Evolutionary conservation across 352 stramenopile species (phyloP).

Genomic region (Pythium periplocum): DNA sequence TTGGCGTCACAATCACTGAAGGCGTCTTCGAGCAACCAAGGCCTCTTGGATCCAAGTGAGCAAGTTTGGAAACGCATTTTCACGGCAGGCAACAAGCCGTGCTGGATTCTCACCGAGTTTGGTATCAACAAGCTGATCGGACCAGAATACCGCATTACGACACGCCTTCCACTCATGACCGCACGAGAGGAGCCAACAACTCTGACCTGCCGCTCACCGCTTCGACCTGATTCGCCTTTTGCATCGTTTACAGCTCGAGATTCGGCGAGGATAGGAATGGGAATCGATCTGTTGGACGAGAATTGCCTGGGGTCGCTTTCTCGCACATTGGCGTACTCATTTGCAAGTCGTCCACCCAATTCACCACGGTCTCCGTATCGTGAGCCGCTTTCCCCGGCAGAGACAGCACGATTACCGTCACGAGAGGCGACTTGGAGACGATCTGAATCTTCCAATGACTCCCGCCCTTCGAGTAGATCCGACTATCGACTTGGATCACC

Average conservation of each 20-base stretch:
- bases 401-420: constrained; percentile 5
- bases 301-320: constrained; percentile 42
- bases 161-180: constrained; percentile 36
- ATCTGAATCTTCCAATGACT: too few relatives aligned
- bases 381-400: constrained; percentile 17
- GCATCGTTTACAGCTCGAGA: constrained; percentile 33
- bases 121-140: constrained; percentile 58
- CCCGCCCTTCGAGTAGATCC: too few relatives aligned
- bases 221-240: constrained; percentile 34
- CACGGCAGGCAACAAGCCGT: constrained; percentile 46
- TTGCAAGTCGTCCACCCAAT: constrained; percentile 21
- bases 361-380: constrained; percentile 27
- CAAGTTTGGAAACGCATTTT: constrained; percentile 43
- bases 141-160: constrained; percentile 54
- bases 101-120: constrained; percentile 61
- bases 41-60: constrained; percentile 14
- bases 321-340: constrained; percentile 28
- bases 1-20: constrained; percentile 15
- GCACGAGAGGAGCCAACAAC: constrained; percentile 6
- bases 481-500: too few relatives aligned
- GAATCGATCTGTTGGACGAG: constrained; percentile 43
- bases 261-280: constrained; percentile 36
- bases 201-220: constrained; percentile 14
- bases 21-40: constrained; percentile 9
- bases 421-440: neutral